Evolutionary conservation across 2,329 filamentous ascomycete species (phyloP).

Genomic region (Penicillium sp.): DNA sequence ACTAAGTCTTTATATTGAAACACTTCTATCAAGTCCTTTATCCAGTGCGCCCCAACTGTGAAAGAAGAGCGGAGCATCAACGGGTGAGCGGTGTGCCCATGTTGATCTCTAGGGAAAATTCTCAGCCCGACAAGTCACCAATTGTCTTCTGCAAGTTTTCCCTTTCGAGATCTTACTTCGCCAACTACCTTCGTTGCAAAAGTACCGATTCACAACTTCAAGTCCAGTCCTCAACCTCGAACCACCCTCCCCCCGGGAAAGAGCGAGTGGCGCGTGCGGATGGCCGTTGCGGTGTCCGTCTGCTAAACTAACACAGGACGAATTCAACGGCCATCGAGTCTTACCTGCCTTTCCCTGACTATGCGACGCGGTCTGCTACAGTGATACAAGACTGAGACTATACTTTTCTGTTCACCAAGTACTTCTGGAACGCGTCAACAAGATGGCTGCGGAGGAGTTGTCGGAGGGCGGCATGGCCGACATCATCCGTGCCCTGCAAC

Average conservation of each 20-base stretch:
- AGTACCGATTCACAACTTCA: neutral
- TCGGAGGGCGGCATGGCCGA: conserved; percentile 40
- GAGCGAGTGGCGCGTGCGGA: conserved; percentile 11
- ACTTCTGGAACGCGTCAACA: conserved; percentile 6
- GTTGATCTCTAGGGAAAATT: conserved; percentile 16
- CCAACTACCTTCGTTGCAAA: neutral
- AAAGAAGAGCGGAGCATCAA: conserved; percentile 9
- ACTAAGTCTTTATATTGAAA: neutral
- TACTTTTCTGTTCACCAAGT: neutral
- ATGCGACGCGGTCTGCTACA: neutral
- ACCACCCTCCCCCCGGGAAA: conserved; percentile 1
- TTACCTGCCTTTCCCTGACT: neutral
- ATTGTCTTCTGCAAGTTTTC: conserved; percentile 12
- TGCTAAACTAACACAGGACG: conserved; percentile 17
- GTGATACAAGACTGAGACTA: neutral
- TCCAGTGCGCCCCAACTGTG: neutral
- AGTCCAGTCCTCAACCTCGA: neutral
- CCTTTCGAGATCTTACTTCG: neutral
- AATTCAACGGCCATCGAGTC: conserved; percentile 22
- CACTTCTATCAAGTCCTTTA: neutral
- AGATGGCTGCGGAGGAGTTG: conserved; percentile 37
- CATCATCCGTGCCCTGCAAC: conserved; percentile 79
- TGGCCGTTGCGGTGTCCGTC: conserved; percentile 26
- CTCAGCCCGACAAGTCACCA: conserved; percentile 20
- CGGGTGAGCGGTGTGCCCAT: conserved; percentile 19